Evolutionary conservation across 495 filamentous ascomycete genomes (phyloP).

Genomic region (Evansstolkia leycettana): DNA sequence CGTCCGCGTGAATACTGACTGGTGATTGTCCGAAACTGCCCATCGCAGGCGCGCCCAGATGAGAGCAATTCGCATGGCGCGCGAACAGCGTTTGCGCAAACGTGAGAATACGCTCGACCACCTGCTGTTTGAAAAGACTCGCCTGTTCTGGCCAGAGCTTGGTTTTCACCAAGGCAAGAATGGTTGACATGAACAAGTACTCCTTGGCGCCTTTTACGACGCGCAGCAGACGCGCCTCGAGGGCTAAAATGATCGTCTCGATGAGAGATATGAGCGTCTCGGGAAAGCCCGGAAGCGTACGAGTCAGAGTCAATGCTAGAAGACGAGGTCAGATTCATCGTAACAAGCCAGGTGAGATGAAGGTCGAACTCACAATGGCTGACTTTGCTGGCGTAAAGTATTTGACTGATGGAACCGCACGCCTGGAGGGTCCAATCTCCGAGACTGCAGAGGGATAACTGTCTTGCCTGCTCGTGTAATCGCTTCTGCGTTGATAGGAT

Average conservation of each 20-base stretch:
- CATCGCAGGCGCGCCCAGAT: conserved; percentile 23
- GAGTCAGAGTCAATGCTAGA: conserved; percentile 11
- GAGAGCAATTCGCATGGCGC: conserved; percentile 24
- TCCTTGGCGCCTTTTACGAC: conserved; percentile 34
- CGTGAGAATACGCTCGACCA: conserved; percentile 24
- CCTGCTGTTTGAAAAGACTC: conserved; percentile 25
- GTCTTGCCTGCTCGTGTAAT: conserved; percentile 19
- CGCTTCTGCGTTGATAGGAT: conserved; percentile 27
- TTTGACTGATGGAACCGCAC: conserved; percentile 24
- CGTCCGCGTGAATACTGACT: too few relatives aligned
- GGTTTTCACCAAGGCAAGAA: conserved; percentile 26
- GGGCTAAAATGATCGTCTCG: conserved; percentile 20
- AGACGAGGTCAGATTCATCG: neutral
- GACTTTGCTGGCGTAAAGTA: conserved; percentile 16
- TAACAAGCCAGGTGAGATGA: too few relatives aligned
- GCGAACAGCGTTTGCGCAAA: conserved; percentile 28
- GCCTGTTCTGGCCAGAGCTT: conserved; percentile 27
- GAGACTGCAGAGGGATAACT: conserved; percentile 24
- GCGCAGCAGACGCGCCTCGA: conserved; percentile 22
- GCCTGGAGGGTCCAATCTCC: conserved; percentile 33
- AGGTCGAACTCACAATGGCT: conserved; percentile 3
- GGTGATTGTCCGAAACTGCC: conserved; percentile 23
- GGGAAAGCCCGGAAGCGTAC: conserved; percentile 20
- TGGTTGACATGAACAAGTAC: conserved; percentile 33
- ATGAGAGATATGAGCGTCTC: conserved; percentile 25